These are phyloP conservation scores for Sporormia fimetaria DNA, from an alignment of 495 filamentous ascomycete species.

Conservation along the genomic window DNA sequence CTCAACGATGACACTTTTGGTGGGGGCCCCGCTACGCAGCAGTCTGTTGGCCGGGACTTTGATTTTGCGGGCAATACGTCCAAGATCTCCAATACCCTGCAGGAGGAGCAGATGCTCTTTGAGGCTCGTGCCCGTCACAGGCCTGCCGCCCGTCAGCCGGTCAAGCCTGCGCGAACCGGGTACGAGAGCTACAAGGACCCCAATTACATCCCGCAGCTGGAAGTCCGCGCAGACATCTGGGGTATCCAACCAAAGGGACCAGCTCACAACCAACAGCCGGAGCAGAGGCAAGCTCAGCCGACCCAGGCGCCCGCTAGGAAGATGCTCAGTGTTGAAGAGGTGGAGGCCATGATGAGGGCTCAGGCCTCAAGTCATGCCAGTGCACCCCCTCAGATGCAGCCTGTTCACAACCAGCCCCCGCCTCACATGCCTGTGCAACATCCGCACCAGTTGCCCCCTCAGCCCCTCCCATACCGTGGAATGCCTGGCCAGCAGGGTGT, in stretches of 20 bases:
- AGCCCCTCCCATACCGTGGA: slow-evolving; percentile 8
- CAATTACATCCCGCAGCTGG: slow-evolving; percentile 68
- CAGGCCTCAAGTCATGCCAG: slow-evolving; percentile 44
- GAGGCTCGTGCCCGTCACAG: slow-evolving; percentile 31
- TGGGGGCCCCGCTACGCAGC: slow-evolving; percentile 31
- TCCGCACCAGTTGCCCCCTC: slow-evolving; percentile 10
- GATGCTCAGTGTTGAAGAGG: slow-evolving; percentile 93
- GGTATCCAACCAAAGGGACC: slow-evolving; percentile 55
- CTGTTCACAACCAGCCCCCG: slow-evolving; percentile 14
- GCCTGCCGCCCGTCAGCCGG: slow-evolving; percentile 25
- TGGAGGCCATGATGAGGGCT: slow-evolving; percentile 82
- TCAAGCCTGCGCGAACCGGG: slow-evolving; percentile 57
- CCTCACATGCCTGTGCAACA: slow-evolving; percentile 1
- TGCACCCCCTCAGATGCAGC: slow-evolving; percentile 25
- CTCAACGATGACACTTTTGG: slow-evolving; percentile 99
- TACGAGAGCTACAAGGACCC: slow-evolving; percentile 80
- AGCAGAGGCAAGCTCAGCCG: slow-evolving; percentile 13
- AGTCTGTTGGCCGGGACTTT: slow-evolving; percentile 75
- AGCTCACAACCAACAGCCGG: slow-evolving; percentile 24
- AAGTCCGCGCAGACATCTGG: slow-evolving; percentile 91
- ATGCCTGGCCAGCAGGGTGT: slow-evolving; percentile 13
- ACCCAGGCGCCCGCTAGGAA: slow-evolving; percentile 40
- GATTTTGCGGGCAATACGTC: slow-evolving; percentile 93
- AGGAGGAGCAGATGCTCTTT: slow-evolving; percentile 78
- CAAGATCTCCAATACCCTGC: slow-evolving; percentile 68